Evolutionary conservation across 2,329 filamentous ascomycete genomes (phyloP).

Genomic region (Colletotrichum navitas): DNA sequence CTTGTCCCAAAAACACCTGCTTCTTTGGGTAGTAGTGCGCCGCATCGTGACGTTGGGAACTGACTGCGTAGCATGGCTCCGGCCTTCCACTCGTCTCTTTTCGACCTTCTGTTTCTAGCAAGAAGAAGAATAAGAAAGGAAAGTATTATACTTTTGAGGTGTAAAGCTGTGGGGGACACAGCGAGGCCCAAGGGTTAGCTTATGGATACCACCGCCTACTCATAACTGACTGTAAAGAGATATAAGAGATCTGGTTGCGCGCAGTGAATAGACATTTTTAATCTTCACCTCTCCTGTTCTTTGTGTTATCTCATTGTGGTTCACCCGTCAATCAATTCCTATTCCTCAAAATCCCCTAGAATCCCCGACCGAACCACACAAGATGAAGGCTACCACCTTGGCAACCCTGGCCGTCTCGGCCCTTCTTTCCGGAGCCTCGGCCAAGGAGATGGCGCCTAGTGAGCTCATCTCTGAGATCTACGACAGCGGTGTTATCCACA

Average conservation of each 20-base stretch:
- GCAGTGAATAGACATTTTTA: background rate
- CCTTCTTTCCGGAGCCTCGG: conserved; percentile 37
- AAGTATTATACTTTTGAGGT: conserved; percentile 26
- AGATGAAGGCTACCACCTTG: conserved; percentile 39
- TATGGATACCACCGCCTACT: conserved; percentile 12
- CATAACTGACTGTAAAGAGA: conserved; percentile 5
- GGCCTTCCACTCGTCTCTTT: background rate
- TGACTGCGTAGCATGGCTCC: background rate
- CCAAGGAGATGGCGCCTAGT: conserved; percentile 44
- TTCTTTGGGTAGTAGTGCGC: conserved; percentile 34
- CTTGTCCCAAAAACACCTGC: conserved; percentile 33
- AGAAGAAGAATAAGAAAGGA: background rate
- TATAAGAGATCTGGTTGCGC: conserved; percentile 20
- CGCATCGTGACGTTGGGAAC: conserved; percentile 32
- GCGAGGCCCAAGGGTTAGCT: background rate
- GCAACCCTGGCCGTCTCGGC: conserved; percentile 36
- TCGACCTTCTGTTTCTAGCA: conserved; percentile 36
- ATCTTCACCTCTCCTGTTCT: conserved; percentile 25
- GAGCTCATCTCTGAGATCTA: conserved; percentile 42
- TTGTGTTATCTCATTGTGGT: conserved; percentile 17
- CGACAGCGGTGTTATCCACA: conserved; percentile 42
- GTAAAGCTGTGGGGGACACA: conserved; percentile 20
- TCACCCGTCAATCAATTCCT: conserved; percentile 21
- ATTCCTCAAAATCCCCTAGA: conserved; percentile 12
- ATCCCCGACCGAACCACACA: conserved; percentile 20